A percentile compares a stretch with the other conserved stretches of the same genome.
Conservation (phyloP, 768 basidiomycete genomes). For the Lanmaoa rubissima region DNA sequence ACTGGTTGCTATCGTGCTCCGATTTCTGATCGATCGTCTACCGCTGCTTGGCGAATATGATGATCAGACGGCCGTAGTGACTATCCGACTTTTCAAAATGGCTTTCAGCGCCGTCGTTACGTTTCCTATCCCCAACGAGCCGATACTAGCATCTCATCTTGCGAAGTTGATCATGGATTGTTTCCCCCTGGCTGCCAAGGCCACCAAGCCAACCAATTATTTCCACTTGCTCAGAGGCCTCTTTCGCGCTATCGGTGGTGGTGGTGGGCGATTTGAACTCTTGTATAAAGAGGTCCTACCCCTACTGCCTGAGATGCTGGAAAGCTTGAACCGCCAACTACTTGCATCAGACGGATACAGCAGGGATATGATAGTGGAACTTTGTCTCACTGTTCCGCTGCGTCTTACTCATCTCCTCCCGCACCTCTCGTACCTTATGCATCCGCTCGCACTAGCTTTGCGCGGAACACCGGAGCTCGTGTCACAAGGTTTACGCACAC, state of each 20-base stretch:
- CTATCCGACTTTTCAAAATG: slow-evolving; percentile 93
- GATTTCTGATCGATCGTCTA: slow-evolving; percentile 80
- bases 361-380: slow-evolving; percentile 93
- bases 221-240: slow-evolving; percentile 89
- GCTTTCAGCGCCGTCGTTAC: slow-evolving; percentile 83
- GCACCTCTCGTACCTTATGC: slow-evolving; percentile 93
- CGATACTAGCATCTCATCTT: slow-evolving; percentile 90
- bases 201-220: slow-evolving; percentile 87
- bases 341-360: slow-evolving; percentile 77
- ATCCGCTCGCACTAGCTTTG: slow-evolving; percentile 88
- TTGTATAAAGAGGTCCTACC: slow-evolving; percentile 96
- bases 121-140: slow-evolving; percentile 76
- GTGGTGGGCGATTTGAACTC: slow-evolving; percentile 89
- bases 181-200: slow-evolving; percentile 90
- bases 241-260: slow-evolving; percentile 90
- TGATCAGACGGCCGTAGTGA: slow-evolving; percentile 75
- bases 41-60: slow-evolving; percentile 83
- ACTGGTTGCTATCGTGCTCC: slow-evolving; percentile 84
- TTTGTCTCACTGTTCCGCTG: slow-evolving; percentile 94
- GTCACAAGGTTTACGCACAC: slow-evolving; percentile 90
- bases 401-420: slow-evolving; percentile 94
- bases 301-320: slow-evolving; percentile 94
- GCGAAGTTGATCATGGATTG: slow-evolving; percentile 94
- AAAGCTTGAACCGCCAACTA: slow-evolving; percentile 88
- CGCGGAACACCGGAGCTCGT: slow-evolving; percentile 86